Evolutionary conservation across 352 stramenopile genomes (phyloP), one percentile per base, ranked within the genome.

Genomic region (Labyrinthula sp.): DNA sequence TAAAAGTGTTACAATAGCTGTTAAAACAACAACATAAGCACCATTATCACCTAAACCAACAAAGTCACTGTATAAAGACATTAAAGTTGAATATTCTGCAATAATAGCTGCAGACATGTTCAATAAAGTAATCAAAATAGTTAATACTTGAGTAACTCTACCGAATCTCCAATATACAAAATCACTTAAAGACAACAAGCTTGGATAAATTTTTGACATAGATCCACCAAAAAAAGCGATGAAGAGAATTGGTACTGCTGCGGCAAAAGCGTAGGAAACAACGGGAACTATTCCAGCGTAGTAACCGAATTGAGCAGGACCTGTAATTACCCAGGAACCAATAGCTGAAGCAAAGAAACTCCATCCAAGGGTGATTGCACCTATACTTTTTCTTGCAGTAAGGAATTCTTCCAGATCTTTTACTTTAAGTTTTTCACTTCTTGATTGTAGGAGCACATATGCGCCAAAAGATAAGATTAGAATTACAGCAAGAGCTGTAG

Each of bases 61-160:
- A 17, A 47, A 45, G 6, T 38, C 9, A 8, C 38, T 31, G 20
- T 47, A 45, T n/a, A 45, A 14, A 6, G 6, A 33, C 6, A 8
- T 31, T 6, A 45, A 12, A 31, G 38, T 45, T 21, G 38, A 36
- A 22, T 40, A 40, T 15, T 40, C 34, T 40, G 34, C 34, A n/a
- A 17, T 36, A 22, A 9, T 40, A 9, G 34, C 34, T 9, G 34
- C 34, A 10, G 8, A 12, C 34, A 40, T 40, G 34, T 40, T 40
- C 15, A 40, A 40, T 17, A 40, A 22, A n/a, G 34, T 15, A 22
- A 40, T 40, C 15, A 40, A 9, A 9, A 40, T 9, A 9, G 34
- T 22, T 9, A 40, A 10, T 9, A 9, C 34, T 22, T 40, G 34
- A 9, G 34, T 40, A 9, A 33, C 12, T 9, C 34, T 15, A 22